Conservation (phyloP, 1,284 basidiomycete species). For the Cryptococcus amylolentus region DNA sequence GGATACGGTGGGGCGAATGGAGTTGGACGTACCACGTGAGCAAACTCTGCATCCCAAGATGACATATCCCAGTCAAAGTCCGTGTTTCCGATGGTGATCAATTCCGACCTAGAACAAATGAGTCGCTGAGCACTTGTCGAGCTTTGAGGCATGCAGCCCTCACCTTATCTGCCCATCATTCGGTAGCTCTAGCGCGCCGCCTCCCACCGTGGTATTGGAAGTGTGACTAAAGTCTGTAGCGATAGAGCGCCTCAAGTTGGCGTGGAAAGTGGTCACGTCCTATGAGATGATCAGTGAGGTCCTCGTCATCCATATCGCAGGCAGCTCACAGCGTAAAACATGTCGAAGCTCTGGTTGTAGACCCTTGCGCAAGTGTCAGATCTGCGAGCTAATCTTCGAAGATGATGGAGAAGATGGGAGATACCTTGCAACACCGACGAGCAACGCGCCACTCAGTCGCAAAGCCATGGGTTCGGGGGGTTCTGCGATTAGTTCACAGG, state of each 20-base stretch:
- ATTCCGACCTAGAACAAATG: conserved; percentile 26
- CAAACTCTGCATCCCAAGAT: conserved; percentile 21
- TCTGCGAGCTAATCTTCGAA: neutral
- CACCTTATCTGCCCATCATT: conserved; percentile 36
- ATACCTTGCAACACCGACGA: conserved; percentile 81
- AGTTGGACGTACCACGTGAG: conserved; percentile 24
- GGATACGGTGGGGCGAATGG: neutral
- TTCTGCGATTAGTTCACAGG: conserved; percentile 73
- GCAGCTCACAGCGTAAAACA: conserved; percentile 35
- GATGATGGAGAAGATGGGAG: conserved; percentile 17
- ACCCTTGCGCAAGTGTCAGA: conserved; percentile 15
- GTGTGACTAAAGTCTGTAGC: conserved; percentile 15
- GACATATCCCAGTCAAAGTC: conserved; percentile 17
- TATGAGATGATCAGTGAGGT: conserved; percentile 1
- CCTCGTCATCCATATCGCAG: conserved; percentile 1
- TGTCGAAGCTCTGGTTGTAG: conserved; percentile 34
- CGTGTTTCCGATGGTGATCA: conserved; percentile 34
- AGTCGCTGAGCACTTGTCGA: neutral
- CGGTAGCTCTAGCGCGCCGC: conserved; percentile 28
- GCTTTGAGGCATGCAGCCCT: neutral
- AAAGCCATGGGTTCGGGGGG: conserved; percentile 81
- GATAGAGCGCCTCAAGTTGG: conserved; percentile 26
- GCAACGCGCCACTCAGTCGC: conserved; percentile 75
- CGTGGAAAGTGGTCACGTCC: conserved; percentile 36
- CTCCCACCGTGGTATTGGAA: conserved; percentile 2